Evolutionary conservation across 2,329 filamentous ascomycete species (phyloP), one percentile per base, ranked within the genome.

Genomic region (Monosporascus sp.): DNA sequence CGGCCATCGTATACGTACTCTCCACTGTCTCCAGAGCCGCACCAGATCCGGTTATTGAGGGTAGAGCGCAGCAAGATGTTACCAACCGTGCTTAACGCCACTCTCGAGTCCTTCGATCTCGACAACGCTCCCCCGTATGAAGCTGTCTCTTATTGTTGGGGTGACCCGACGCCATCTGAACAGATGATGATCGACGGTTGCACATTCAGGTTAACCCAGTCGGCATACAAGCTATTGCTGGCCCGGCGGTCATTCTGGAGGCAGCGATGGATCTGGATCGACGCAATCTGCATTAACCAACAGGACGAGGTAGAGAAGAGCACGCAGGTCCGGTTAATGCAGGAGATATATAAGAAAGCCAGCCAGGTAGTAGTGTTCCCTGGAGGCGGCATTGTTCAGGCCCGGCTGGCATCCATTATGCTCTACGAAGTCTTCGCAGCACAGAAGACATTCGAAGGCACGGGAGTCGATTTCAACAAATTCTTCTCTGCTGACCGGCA

Each of bases 61-160:
- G 27, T 31, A 31, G 27, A 31, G 27, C 27, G 27, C 27, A 31
- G 27, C 27, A 11, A 31, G 27, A 4, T 31, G 27, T 31, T 31
- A 11, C 27, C 27, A 31, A 31, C 27, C 27, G 27, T 31, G 27
- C 27, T 31, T 31, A 31, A 31, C 27, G 27, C 27, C 9, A 31
- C 27, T 31, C 27, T 31, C 9, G 27, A 31, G 27, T 31, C 27
- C 9, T 31, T 31, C 27, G 27, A 31, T 11, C 27, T 31, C 27
- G 27, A 11, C 3, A 1, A 31, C 3, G 27, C 27, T 31, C 27
- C 9, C 9, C 3, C 27, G 1, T 55, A 58, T 22, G 57, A 57
- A 39, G 57, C 57, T 1, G n/a, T 52, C 44, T 58, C 57, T 31
- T 58, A 58, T 37, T 45, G 54, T 5, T 58, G 52, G 57, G 51